Evolutionary conservation across 306 rosid genomes (phyloP).

Genomic region (Begonia fuchsioides): DNA sequence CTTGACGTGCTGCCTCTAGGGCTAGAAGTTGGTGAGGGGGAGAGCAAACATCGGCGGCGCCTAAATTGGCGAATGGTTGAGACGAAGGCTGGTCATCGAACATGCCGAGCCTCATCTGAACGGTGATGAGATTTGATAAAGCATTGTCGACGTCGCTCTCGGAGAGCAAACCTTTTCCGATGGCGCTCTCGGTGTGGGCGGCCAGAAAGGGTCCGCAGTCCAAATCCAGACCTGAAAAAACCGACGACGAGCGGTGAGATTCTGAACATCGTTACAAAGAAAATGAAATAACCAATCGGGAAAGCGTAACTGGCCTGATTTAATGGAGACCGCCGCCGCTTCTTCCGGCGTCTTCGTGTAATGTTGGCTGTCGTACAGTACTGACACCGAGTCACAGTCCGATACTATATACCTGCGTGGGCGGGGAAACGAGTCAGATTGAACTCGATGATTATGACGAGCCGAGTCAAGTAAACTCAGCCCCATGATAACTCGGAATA

Average conservation of each 20-base stretch:
- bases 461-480: too few species aligned
- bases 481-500: too few species aligned
- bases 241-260: too few species aligned
- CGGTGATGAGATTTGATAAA: constrained; percentile 41
- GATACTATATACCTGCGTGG: constrained; percentile 69
- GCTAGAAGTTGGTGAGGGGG: constrained; percentile 53
- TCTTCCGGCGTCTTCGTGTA: constrained; percentile 63
- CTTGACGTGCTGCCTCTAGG: constrained; percentile 73
- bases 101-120: constrained; percentile 93
- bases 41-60: constrained; percentile 49
- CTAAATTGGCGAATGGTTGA: constrained; percentile 48
- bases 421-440: too few species aligned
- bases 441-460: too few species aligned
- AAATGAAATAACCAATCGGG: neutral
- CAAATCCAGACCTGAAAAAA: constrained; percentile 50
- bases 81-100: constrained; percentile 57
- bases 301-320: constrained; percentile 23
- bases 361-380: constrained; percentile 52
- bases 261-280: neutral
- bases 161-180: constrained; percentile 24
- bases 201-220: constrained; percentile 86
- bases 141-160: constrained; percentile 54
- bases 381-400: constrained; percentile 81
- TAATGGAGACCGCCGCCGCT: constrained; percentile 56
- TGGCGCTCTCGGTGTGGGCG: constrained; percentile 40